Conservation (phyloP, 2,329 filamentous ascomycete species). For the Fusarium haematococcum region DNA sequence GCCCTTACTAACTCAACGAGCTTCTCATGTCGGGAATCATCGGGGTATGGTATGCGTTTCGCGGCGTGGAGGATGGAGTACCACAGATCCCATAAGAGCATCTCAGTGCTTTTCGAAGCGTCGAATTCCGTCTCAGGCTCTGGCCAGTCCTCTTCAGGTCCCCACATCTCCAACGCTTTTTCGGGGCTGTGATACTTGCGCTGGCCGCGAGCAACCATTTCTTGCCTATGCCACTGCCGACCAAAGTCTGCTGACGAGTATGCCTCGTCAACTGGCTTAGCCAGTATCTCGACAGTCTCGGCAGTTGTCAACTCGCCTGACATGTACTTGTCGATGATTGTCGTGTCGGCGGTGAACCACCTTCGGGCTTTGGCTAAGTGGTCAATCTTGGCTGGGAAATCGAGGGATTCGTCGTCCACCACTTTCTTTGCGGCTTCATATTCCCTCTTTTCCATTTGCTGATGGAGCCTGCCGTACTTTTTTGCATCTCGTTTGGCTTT, state of each 20-base stretch:
- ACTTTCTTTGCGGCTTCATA: neutral
- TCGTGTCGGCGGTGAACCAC: constrained; percentile 3
- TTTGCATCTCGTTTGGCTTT: neutral
- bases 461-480: neutral
- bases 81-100: neutral
- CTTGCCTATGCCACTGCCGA: neutral
- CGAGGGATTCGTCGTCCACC: neutral
- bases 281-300: neutral
- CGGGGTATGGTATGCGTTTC: neutral
- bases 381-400: constrained; percentile 1
- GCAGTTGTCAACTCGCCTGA: accelerated
- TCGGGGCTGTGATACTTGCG: neutral
- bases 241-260: constrained; percentile 13
- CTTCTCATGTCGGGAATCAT: neutral
- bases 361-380: neutral
- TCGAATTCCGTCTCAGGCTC: neutral
- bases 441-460: neutral
- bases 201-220: neutral
- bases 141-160: neutral
- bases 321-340: neutral
- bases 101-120: neutral
- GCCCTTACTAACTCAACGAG: neutral
- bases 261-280: neutral
- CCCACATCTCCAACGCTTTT: constrained; percentile 10
- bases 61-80: neutral